Percentiles rank a stretch among this genome's conserved stretches.
Evolutionary conservation across 768 basidiomycete genomes (phyloP).

Genomic region (Polyporus arcularius): DNA sequence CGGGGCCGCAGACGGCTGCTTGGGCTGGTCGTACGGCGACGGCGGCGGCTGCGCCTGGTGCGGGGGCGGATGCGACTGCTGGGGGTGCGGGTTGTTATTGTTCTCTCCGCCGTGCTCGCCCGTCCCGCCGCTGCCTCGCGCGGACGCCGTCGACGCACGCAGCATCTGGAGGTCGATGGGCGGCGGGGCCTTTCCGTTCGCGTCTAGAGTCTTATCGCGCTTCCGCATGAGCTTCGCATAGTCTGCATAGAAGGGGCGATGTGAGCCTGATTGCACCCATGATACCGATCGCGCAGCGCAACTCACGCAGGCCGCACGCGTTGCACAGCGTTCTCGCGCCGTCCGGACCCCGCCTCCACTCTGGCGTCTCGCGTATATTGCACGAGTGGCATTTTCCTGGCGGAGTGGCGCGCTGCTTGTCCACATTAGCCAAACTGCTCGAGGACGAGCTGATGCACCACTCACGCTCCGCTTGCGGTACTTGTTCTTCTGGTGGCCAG

Average conservation of each 20-base stretch:
- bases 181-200: constrained; percentile 51
- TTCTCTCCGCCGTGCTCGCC: constrained; percentile 15
- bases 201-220: constrained; percentile 57
- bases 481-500: constrained; percentile 68
- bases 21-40: constrained; percentile 20
- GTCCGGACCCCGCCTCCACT: constrained; percentile 84
- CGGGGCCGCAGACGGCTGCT: constrained; percentile 16
- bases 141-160: constrained; percentile 53
- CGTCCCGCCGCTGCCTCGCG: constrained; percentile 18
- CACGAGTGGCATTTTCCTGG: constrained; percentile 89
- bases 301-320: constrained; percentile 83
- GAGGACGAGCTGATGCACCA: constrained; percentile 19
- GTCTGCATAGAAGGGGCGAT: constrained; percentile 42
- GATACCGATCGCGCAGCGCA: constrained; percentile 9
- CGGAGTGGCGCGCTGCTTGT: constrained; percentile 72
- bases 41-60: constrained; percentile 10
- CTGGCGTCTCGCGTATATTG: constrained; percentile 86
- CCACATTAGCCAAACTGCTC: constrained; percentile 25
- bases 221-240: constrained; percentile 85
- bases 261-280: background rate
- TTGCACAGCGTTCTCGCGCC: constrained; percentile 84
- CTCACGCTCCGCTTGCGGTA: constrained; percentile 86
- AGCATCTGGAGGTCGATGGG: constrained; percentile 76
- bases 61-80: background rate
- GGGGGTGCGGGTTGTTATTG: constrained; percentile 3